A percentile compares a stretch with the other conserved stretches of the same genome.
Evolutionary conservation across 805 yeast species (phyloP).

Genomic region (Scheffersomyces stipitis): DNA sequence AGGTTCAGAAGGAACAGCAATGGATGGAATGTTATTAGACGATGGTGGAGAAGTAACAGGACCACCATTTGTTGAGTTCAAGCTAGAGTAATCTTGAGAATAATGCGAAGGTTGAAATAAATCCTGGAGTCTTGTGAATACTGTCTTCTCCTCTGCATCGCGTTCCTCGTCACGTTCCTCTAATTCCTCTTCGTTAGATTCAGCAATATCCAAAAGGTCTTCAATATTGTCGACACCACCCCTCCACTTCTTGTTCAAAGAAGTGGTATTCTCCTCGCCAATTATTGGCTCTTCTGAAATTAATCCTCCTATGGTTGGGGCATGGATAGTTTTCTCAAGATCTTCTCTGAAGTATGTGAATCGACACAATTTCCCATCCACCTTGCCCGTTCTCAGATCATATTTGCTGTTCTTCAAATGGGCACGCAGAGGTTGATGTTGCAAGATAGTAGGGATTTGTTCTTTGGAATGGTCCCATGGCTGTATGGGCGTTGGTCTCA

Average conservation of each 20-base stretch:
- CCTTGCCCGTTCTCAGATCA: conserved; percentile 9
- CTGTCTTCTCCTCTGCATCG: conserved; percentile 5
- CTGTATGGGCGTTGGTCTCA: conserved; percentile 71
- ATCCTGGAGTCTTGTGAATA: conserved; percentile 13
- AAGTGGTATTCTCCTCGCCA: not conserved
- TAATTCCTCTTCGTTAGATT: not conserved
- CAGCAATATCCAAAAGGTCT: not conserved
- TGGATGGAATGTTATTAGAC: not conserved
- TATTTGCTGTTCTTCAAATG: not conserved
- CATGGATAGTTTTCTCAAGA: conserved; percentile 82
- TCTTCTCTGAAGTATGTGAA: conserved; percentile 93
- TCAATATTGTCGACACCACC: not conserved
- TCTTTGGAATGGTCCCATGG: conserved; percentile 62
- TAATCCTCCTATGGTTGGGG: conserved; percentile 84
- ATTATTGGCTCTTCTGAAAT: conserved; percentile 4
- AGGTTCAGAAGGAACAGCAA: not conserved
- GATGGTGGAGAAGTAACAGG: conserved; percentile 1
- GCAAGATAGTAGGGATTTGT: conserved; percentile 30
- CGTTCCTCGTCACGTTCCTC: conserved; percentile 4
- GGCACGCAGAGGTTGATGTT: conserved; percentile 3
- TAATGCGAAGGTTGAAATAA: conserved; percentile 27
- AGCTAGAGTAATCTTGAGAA: conserved; percentile 6
- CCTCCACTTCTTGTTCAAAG: conserved; percentile 1
- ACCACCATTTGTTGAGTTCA: conserved; percentile 7
- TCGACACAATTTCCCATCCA: conserved; percentile 44